Evolutionary conservation across 2,329 filamentous ascomycete species (phyloP).

Genomic region (Colletotrichum salicis): DNA sequence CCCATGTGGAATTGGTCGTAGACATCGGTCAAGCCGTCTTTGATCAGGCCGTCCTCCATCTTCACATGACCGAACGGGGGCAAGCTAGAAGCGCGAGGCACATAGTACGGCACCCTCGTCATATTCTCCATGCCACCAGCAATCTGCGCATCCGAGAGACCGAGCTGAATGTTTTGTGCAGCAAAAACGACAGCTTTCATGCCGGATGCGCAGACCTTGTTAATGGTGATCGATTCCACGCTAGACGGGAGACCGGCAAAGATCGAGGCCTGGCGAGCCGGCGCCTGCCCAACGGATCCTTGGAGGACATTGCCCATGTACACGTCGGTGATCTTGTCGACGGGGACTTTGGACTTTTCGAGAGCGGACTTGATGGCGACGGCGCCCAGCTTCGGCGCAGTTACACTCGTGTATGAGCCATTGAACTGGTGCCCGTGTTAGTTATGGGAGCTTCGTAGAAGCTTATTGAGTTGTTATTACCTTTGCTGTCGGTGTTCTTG

Average conservation of each 20-base stretch:
- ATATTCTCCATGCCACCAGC: conserved; percentile 99
- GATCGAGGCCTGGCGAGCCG: conserved; percentile 88
- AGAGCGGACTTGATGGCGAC: conserved; percentile 92
- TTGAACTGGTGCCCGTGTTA: conserved; percentile 77
- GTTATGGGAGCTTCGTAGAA: conserved; percentile 5
- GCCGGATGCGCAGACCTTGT: conserved; percentile 97
- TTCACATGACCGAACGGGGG: conserved; percentile 88
- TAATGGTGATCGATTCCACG: conserved; percentile 91
- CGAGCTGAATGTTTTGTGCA: conserved; percentile 93
- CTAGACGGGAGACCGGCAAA: conserved; percentile 85
- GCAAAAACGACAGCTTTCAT: conserved; percentile 92
- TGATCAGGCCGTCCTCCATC: conserved; percentile 91
- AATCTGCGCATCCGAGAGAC: conserved; percentile 86
- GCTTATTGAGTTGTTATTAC: conserved; percentile 55
- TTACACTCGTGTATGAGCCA: conserved; percentile 84
- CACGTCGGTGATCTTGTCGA: conserved; percentile 85
- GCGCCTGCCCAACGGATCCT: conserved; percentile 85
- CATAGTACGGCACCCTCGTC: conserved; percentile 91
- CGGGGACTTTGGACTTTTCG: conserved; percentile 84
- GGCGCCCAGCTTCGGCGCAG: conserved; percentile 89
- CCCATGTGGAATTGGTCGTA: conserved; percentile 99
- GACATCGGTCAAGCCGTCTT: conserved; percentile 94
- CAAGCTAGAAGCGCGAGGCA: conserved; percentile 82
- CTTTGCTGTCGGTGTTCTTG: conserved; percentile 90
- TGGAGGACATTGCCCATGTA: conserved; percentile 98